Evolutionary conservation across 2,329 filamentous ascomycete species (phyloP).

Genomic region (Curvularia lunata): DNA sequence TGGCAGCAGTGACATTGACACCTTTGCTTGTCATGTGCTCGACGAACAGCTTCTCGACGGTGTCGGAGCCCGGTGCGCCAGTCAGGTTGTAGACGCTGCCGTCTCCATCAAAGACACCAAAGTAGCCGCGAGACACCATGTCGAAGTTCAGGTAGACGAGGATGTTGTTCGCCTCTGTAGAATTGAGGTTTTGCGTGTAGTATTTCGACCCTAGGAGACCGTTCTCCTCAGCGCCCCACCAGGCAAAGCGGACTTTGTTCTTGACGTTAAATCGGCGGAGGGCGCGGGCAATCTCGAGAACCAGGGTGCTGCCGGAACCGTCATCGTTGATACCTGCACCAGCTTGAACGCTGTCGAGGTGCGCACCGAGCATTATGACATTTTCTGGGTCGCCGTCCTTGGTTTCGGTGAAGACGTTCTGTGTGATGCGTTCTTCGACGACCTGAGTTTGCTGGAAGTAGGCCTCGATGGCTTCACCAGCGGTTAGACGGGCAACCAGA

Average conservation of each 20-base stretch:
- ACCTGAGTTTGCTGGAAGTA: conserved; percentile 55
- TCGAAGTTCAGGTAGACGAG: conserved; percentile 54
- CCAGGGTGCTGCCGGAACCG: conserved; percentile 47
- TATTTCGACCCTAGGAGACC: conserved; percentile 49
- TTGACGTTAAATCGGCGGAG: conserved; percentile 48
- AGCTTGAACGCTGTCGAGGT: conserved; percentile 48
- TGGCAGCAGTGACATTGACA: conserved; percentile 46
- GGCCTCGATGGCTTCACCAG: conserved; percentile 50
- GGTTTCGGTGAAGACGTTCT: conserved; percentile 51
- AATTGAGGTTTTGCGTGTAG: conserved; percentile 46
- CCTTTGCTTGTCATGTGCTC: conserved; percentile 45
- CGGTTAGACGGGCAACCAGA: conserved; percentile 50
- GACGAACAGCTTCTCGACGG: conserved; percentile 47
- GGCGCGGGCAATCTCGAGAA: conserved; percentile 48
- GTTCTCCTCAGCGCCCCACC: conserved; percentile 52
- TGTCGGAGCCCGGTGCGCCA: conserved; percentile 43
- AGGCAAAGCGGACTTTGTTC: conserved; percentile 52
- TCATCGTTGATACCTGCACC: conserved; percentile 53
- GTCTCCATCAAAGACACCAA: conserved; percentile 50
- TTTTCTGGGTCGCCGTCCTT: conserved; percentile 47
- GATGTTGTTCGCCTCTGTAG: conserved; percentile 45
- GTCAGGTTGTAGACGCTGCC: conserved; percentile 44
- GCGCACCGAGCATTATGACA: conserved; percentile 49
- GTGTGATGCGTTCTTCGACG: conserved; percentile 59
- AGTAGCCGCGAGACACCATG: conserved; percentile 51